Conservation (phyloP, 2,329 filamentous ascomycete genomes). For the Xylaria polymorpha region DNA sequence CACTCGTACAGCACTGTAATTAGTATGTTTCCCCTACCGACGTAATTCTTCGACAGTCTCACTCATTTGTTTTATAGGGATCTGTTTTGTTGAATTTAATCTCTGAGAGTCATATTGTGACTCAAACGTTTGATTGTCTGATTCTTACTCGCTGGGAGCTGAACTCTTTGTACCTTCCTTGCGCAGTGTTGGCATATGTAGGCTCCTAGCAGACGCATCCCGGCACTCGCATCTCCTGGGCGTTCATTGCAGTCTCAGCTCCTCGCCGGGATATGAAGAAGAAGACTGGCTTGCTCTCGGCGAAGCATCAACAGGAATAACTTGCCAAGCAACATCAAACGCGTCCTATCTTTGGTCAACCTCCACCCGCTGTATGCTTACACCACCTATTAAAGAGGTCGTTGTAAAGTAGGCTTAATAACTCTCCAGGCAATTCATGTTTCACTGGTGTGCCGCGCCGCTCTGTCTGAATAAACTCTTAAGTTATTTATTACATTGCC, state of each 20-base stretch:
- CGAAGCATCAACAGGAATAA: neutral
- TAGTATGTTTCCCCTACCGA: constrained; percentile 93
- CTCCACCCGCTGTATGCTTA: neutral
- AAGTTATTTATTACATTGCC: neutral
- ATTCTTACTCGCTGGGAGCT: neutral
- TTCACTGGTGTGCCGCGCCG: constrained; percentile 8
- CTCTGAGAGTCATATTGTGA: neutral
- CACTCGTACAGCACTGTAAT: constrained; percentile 68
- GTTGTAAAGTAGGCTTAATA: constrained; percentile 6
- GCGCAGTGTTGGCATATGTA: neutral
- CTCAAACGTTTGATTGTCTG: neutral
- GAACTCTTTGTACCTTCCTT: neutral
- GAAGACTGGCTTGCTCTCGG: constrained; percentile 54
- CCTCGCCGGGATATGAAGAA: constrained; percentile 62
- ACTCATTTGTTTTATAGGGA: constrained; percentile 66
- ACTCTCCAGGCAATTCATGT: neutral
- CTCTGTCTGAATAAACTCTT: neutral
- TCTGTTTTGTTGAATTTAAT: neutral
- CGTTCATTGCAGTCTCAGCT: constrained; percentile 70
- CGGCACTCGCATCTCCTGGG: constrained; percentile 44
- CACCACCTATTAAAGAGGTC: neutral
- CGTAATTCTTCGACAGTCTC: constrained; percentile 81
- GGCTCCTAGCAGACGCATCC: constrained; percentile 78
- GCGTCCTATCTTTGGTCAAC: constrained; percentile 1
- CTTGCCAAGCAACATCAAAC: neutral